A percentile compares a stretch with the other conserved stretches of the same genome.
phyloP scores from a whole-genome alignment of 257 asterid genomes.

The Rehmannia glutinosa region DNA sequence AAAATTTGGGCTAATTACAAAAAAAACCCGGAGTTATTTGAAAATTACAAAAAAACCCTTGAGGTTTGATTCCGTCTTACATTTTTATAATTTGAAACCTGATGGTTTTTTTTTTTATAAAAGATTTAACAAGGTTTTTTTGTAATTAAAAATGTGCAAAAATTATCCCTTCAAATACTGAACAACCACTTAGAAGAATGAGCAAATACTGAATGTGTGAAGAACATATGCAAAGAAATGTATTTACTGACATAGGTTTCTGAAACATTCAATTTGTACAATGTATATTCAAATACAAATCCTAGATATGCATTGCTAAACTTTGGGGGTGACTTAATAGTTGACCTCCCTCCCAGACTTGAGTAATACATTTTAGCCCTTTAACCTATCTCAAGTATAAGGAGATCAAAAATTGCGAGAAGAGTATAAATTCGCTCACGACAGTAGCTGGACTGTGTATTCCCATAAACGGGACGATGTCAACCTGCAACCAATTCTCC shows the following conservation, averaged over 20 bases:
- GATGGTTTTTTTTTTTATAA: too few species aligned
- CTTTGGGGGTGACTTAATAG: slow-evolving; percentile 14
- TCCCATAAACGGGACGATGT: slow-evolving; percentile 89
- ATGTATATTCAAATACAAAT: slow-evolving; percentile 26
- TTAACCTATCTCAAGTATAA: slow-evolving; percentile 61
- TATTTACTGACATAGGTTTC: slow-evolving; percentile 31
- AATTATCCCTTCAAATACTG: neutral
- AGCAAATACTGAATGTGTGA: slow-evolving; percentile 21
- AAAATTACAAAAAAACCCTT: too few species aligned
- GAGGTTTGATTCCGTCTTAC: too few species aligned
- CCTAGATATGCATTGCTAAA: slow-evolving; percentile 32
- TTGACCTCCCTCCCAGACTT: slow-evolving; percentile 23
- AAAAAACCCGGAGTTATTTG: too few species aligned
- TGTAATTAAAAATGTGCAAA: too few species aligned
- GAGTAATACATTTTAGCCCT: slow-evolving; percentile 16
- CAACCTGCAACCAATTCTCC: slow-evolving; percentile 94
- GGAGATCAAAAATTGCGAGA: slow-evolving; percentile 83
- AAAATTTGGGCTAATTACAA: too few species aligned
- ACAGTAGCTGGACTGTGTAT: slow-evolving; percentile 80
- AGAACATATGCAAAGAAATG: slow-evolving; percentile 20
- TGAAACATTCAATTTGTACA: slow-evolving; percentile 50
- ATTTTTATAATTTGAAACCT: too few species aligned
- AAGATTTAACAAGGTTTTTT: neutral
- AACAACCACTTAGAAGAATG: slow-evolving; percentile 11
- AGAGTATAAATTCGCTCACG: slow-evolving; percentile 78